phyloP scores from a whole-genome alignment of 1,284 basidiomycete genomes.

The Papiliotrema nemorosa region DNA sequence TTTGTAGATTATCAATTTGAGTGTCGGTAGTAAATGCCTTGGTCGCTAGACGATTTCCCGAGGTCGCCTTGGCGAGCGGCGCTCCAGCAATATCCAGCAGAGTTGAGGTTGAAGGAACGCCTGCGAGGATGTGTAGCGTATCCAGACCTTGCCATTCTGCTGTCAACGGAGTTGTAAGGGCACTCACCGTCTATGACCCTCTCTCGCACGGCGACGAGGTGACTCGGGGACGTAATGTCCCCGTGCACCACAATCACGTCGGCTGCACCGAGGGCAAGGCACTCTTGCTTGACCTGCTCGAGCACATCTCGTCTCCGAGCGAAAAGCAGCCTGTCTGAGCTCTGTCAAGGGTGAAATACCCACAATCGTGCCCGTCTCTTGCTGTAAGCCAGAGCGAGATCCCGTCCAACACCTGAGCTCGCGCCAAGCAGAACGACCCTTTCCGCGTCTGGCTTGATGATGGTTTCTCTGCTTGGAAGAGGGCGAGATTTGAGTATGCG shows the following conservation, averaged over 20 bases:
- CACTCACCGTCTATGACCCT: background rate
- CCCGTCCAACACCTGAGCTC: constrained; percentile 75
- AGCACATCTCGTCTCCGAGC: constrained; percentile 63
- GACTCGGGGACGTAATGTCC: constrained; percentile 57
- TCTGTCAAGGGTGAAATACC: background rate
- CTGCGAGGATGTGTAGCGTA: constrained; percentile 78
- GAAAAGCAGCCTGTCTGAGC: constrained; percentile 58
- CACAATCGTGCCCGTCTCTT: constrained; percentile 65
- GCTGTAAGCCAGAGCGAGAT: constrained; percentile 69
- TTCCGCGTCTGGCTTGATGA: constrained; percentile 54
- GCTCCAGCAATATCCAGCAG: constrained; percentile 69
- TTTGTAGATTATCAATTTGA: constrained; percentile 40
- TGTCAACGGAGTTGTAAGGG: background rate
- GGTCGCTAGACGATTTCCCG: constrained; percentile 1
- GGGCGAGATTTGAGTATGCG: constrained; percentile 25
- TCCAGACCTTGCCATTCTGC: constrained; percentile 77
- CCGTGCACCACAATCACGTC: constrained; percentile 53
- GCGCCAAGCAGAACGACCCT: constrained; percentile 77
- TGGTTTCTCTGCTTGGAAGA: constrained; percentile 32
- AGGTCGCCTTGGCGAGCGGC: constrained; percentile 10
- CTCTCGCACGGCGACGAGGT: background rate
- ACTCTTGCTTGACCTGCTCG: constrained; percentile 62
- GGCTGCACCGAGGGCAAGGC: constrained; percentile 41
- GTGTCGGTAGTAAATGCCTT: constrained; percentile 12
- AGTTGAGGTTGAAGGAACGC: constrained; percentile 76